Evolutionary conservation across 108 stramenopile species (phyloP).

Genomic region (Parmales sp.): DNA sequence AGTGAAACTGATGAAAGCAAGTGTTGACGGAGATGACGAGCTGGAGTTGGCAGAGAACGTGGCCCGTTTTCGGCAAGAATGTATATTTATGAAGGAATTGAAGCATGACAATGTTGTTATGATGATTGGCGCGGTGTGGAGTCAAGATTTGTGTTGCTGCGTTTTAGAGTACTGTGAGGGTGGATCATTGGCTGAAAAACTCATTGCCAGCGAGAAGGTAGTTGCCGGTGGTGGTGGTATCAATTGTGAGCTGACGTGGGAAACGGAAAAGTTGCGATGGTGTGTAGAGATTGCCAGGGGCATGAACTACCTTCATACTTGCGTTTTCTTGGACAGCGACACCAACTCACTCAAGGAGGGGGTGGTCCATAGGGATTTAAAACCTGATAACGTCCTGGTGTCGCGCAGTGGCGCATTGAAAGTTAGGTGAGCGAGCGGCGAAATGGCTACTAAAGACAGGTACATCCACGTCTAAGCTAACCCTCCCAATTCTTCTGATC

Average conservation of each 20-base stretch:
- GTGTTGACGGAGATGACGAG: no score
- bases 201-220: not conserved
- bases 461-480: no score
- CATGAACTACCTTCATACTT: slow-evolving; percentile 30
- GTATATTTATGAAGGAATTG: slow-evolving; percentile 23
- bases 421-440: no score
- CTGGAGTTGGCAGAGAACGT: no score
- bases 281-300: slow-evolving; percentile 23
- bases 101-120: slow-evolving; percentile 31
- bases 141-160: slow-evolving; percentile 22
- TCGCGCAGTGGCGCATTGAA: no score
- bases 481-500: no score
- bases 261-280: not conserved
- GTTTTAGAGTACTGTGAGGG: slow-evolving; percentile 24
- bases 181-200: not conserved
- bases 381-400: slow-evolving; percentile 21
- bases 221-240: no score
- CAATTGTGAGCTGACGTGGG: slow-evolving; percentile 21
- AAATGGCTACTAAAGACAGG: no score
- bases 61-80: slow-evolving; percentile 20
- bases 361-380: slow-evolving; percentile 30
- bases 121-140: slow-evolving; percentile 29
- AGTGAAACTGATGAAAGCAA: no score
- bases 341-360: not conserved
- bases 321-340: not conserved